Base-by-base conservation (phyloP, 2,329 filamentous ascomycete genomes). In the Colletotrichum godetiae region DNA sequence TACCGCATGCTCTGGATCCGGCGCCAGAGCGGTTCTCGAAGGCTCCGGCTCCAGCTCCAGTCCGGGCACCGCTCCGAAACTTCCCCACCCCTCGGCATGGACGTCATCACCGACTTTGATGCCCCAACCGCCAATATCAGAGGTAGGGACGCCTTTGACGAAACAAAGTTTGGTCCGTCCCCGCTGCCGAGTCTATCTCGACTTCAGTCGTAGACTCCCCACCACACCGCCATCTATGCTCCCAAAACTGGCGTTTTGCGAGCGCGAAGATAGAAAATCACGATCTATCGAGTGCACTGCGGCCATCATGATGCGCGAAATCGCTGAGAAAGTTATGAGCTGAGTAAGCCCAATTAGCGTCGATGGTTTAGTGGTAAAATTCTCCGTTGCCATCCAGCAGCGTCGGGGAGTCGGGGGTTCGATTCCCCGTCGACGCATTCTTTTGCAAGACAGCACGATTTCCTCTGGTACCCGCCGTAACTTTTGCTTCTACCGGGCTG, bases 331-430 rank as follows among this genome's bases (percentile, higher is more conserved):
- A 0, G 0, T 5, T 6, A 59, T 1, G 3, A 61, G 60, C 35
- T 73, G 70, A 73, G 24, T 65, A 55, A 73, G 60, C 67, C 33
- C 6, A 4, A 33, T 0, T 0, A 22, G 70, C 70, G 70, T 56
- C 70, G 70, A 73, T 73, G 70, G 70, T 70, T 73, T 66, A 73
- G 70, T 73, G 67, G 67, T 73, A 73, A 73, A 73, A 73, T 73
- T 73, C 70, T 73, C 70, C 70, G 70, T 73, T 73, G 70, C 70
- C 70, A 70, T 73, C 22, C 1, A 42, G 70, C 66, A 70, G 70
- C 66, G 67, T 73, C 70, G 70, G 70, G 70, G 70, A 73, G 70
- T 60, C 66, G 70, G 60, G 70, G 53, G 53, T 22, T 24, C 53
- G 27, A 56, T 56, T 29, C 22, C 22, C 22, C 22, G 12, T 24